Conservation (phyloP, 345 rosid species). For the Eutrema yunnanense region DNA sequence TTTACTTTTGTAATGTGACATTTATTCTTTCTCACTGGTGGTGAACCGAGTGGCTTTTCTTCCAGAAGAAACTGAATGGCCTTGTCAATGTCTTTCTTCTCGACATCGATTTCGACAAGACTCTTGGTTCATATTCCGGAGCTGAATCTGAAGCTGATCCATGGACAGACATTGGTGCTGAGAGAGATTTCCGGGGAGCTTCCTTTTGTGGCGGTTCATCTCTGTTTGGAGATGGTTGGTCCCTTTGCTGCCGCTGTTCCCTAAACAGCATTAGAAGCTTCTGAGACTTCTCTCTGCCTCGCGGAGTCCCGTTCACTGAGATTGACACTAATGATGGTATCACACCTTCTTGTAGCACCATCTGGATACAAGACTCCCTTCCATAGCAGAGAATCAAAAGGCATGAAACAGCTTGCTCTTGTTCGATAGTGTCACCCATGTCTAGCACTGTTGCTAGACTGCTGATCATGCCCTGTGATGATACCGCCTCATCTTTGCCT, state of each 20-base stretch:
- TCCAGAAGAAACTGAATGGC: conserved; percentile 75
- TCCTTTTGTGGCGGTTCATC: conserved; percentile 28
- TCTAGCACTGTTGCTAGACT: conserved; percentile 63
- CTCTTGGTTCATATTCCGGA: conserved; percentile 46
- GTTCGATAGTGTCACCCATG: conserved; percentile 59
- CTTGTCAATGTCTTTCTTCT: conserved; percentile 63
- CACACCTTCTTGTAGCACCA: conserved; percentile 96
- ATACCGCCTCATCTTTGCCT: conserved; percentile 62
- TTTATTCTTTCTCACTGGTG: conserved; percentile 37
- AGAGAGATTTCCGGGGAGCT: conserved; percentile 25
- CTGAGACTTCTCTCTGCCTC: conserved; percentile 89
- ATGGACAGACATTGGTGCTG: conserved; percentile 17
- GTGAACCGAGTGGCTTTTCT: conserved; percentile 70
- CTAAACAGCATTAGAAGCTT: conserved; percentile 85
- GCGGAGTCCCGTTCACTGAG: conserved; percentile 78
- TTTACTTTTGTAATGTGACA: conserved; percentile 34
- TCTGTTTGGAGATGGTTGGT: conserved; percentile 42
- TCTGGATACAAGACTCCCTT: conserved; percentile 65
- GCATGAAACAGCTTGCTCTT: conserved; percentile 84
- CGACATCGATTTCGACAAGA: conserved; percentile 59
- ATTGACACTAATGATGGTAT: conserved; percentile 90
- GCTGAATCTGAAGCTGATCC: conserved; percentile 21
- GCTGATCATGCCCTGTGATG: conserved; percentile 59
- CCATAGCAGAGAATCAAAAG: conserved; percentile 67
- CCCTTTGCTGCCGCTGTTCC: conserved; percentile 89